A percentile compares a stretch with the other conserved stretches of the same genome.
Conservation (phyloP, 305 asterid genomes). For the Striga hermonthica region DNA sequence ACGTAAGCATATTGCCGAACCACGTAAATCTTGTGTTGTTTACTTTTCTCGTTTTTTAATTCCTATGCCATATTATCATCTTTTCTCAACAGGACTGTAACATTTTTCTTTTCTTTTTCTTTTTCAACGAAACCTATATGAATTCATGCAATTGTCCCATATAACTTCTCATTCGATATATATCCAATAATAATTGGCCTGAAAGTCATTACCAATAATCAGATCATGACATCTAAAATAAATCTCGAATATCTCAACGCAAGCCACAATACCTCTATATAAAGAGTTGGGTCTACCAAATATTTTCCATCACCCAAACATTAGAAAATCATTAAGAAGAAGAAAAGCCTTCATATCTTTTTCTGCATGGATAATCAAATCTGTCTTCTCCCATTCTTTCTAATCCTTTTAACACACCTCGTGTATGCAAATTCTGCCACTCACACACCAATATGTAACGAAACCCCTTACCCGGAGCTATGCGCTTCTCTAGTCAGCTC, state of each 20-base stretch:
- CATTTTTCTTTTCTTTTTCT: too few species aligned
- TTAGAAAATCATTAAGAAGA: conserved; percentile 15
- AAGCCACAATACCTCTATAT: conserved; percentile 24
- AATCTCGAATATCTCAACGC: conserved; percentile 4
- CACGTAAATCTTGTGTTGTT: too few species aligned
- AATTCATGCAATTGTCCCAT: neutral
- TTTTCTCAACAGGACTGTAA: too few species aligned
- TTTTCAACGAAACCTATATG: neutral
- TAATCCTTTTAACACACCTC: conserved; percentile 16
- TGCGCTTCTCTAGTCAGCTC: conserved; percentile 42
- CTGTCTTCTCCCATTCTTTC: conserved; percentile 16
- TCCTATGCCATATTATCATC: too few species aligned
- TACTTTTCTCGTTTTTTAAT: too few species aligned
- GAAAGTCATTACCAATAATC: neutral
- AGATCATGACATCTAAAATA: neutral
- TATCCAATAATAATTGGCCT: neutral
- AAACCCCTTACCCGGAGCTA: conserved; percentile 51
- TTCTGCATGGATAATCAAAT: conserved; percentile 33
- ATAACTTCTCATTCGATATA: neutral
- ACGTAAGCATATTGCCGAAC: too few species aligned
- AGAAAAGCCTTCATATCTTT: neutral
- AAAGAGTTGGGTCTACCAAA: conserved; percentile 4
- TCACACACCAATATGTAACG: conserved; percentile 36
- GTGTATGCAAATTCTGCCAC: conserved; percentile 24
- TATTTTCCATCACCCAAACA: conserved; percentile 18